Base-by-base conservation (phyloP, 768 basidiomycete genomes). In the Nidula microcarpa region DNA sequence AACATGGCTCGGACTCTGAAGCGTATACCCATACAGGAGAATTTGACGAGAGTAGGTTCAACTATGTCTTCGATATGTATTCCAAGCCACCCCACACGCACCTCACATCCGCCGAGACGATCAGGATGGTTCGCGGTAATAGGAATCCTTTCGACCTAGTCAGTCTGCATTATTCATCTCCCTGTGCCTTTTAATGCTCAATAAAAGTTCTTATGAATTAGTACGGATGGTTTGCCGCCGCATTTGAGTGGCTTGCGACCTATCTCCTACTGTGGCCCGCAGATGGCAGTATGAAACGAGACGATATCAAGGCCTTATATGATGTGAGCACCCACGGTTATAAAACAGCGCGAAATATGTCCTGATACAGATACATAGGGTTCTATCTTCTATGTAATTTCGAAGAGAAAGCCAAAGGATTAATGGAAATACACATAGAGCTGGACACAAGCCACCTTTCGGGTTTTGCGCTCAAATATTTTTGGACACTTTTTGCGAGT, bases 1-100 rank as follows among this genome's bases (percentile, higher is more conserved):
- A 72, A 51, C 76, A 77, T 47, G 75, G 75, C 11, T 77, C 76
- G 18, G 74, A 76, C 60, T 60, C 71, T 6, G 71, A 66, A 35
- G 55, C 62, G 4, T 76, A 70, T 55, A 76, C 70, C 30, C 59
- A 62, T 11, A 60, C 61, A 0, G 77, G 77, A 52, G 70, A 73
- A 35, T 72, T 74, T 53, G 74, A 77, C 57, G 62, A 69, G 35
- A 57, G 57, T 0, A 66, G 74, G 47, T 79, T 77, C 61, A 59
- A 73, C 49, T 58, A 65, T 43, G 55, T 73, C 13, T 77, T 79
- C 62, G 51, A 71, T 35, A 69, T 73, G 68, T 77, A 75, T 59
- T 68, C 75, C 1, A 52, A 63, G 33, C 58, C 68, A 2, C 76
- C 75, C 6, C 73, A 76, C 53, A 68, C 70, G 18, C 68, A 72